Evolutionary conservation across 2,329 filamentous ascomycete species (phyloP).

Genomic region (Penicillium concentricum): DNA sequence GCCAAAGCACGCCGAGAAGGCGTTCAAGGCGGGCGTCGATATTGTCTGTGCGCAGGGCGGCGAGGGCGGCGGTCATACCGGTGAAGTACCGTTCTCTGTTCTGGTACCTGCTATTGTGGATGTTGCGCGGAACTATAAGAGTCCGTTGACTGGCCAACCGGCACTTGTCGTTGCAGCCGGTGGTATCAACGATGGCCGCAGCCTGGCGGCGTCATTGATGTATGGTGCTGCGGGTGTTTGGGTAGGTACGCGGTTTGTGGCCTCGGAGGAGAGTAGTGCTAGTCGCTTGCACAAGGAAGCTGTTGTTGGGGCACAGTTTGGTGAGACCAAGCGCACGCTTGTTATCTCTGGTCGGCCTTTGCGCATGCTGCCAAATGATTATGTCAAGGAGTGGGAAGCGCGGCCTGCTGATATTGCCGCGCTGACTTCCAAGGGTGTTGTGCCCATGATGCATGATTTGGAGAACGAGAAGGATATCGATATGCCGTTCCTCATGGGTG

Average conservation of each 20-base stretch:
- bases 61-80: conserved; percentile 91
- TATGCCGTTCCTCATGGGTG: conserved; percentile 87
- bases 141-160: conserved; percentile 65
- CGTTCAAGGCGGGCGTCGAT: conserved; percentile 81
- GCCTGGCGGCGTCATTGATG: conserved; percentile 78
- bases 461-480: conserved; percentile 81
- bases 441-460: conserved; percentile 79
- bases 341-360: conserved; percentile 80
- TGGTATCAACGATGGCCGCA: conserved; percentile 78
- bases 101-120: conserved; percentile 86
- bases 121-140: conserved; percentile 70
- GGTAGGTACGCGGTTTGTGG: conserved; percentile 93
- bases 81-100: conserved; percentile 80
- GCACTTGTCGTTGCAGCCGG: conserved; percentile 87
- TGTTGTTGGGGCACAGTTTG: conserved; percentile 75
- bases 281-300: conserved; percentile 79
- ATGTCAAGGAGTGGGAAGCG: conserved; percentile 77
- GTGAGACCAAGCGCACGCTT: conserved; percentile 78
- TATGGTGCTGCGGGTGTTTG: conserved; percentile 86
- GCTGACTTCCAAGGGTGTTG: conserved; percentile 72
- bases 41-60: conserved; percentile 90
- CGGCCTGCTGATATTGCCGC: conserved; percentile 71
- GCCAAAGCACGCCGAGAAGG: conserved; percentile 87
- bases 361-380: conserved; percentile 78
- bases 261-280: conserved; percentile 75